These are phyloP conservation scores for Discostella stelligeroides DNA, from an alignment of 108 stramenopile species.

Conservation along the genomic window DNA sequence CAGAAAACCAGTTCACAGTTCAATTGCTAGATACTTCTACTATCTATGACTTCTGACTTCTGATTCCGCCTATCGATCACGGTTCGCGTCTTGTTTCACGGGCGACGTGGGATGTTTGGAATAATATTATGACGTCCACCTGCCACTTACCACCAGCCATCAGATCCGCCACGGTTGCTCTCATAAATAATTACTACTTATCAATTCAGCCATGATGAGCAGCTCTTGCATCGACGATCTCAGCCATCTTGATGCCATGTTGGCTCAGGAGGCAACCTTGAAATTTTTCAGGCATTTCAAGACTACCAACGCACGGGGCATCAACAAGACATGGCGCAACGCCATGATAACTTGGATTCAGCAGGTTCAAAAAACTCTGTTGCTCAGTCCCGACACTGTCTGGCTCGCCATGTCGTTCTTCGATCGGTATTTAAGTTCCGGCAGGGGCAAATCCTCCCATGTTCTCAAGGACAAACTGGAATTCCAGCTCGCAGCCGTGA, in stretches of 20 bases:
- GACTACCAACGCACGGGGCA: slow-evolving; percentile 7
- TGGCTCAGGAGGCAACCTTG: slow-evolving; percentile 20
- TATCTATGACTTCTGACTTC: no score
- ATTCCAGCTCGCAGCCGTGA: slow-evolving; percentile 79
- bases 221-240: slow-evolving; percentile 20
- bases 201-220: slow-evolving; percentile 14
- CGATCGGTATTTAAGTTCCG: slow-evolving; percentile 45
- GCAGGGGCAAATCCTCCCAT: slow-evolving; percentile 6
- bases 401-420: slow-evolving; percentile 59
- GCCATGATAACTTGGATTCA: slow-evolving; percentile 45
- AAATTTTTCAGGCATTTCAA: slow-evolving; percentile 33
- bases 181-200: not conserved
- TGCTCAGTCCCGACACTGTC: slow-evolving; percentile 60
- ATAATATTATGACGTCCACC: no score
- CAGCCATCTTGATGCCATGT: slow-evolving; percentile 33
- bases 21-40: no score
- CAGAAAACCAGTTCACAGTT: no score
- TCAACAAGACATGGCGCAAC: slow-evolving; percentile 38
- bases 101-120: no score
- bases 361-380: slow-evolving; percentile 32
- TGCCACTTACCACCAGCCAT: no score
- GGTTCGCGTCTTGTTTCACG: no score
- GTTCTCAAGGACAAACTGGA: slow-evolving; percentile 23
- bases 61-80: no score
- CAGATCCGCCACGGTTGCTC: no score